Evolutionary conservation across 1,139 yeast species (phyloP).

Genomic region (Yamadazyma pseudoaaseri): DNA sequence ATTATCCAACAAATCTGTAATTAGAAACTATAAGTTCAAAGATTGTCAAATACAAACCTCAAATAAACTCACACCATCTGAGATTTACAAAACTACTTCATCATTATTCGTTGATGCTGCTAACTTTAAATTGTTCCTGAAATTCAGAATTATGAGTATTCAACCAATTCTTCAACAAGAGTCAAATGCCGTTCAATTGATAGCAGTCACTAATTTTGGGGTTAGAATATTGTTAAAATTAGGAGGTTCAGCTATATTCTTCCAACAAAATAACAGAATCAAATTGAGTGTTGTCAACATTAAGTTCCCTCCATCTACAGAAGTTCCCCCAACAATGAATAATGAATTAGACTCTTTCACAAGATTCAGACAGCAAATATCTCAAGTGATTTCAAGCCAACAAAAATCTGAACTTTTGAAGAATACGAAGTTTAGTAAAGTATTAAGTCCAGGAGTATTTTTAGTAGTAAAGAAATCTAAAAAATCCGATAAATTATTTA

Average conservation of each 20-base stretch:
- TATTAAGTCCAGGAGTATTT: conserved; percentile 83
- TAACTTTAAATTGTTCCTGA: conserved; percentile 42
- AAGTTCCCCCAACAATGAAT: conserved; percentile 56
- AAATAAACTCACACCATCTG: conserved; percentile 44
- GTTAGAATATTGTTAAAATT: conserved; percentile 70
- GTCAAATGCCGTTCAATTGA: conserved; percentile 68
- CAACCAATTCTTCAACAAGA: conserved; percentile 63
- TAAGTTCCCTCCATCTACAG: conserved; percentile 75
- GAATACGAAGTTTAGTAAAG: conserved; percentile 46
- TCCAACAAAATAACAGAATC: conserved; percentile 24
- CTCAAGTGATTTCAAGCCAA: conserved; percentile 43
- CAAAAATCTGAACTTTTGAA: conserved; percentile 47
- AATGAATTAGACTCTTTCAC: conserved; percentile 47
- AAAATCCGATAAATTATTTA: conserved; percentile 56
- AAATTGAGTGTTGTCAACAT: conserved; percentile 50
- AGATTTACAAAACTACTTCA: conserved; percentile 57
- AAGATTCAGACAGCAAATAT: conserved; percentile 41
- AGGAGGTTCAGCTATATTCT: conserved; percentile 26
- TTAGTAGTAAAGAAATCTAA: conserved; percentile 49
- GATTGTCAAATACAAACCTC: conserved; percentile 37
- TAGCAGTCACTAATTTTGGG: conserved; percentile 86
- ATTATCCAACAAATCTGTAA: conserved; percentile 77
- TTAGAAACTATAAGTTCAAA: conserved; percentile 69
- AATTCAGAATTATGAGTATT: conserved; percentile 60
- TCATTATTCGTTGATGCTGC: conserved; percentile 49